Base-by-base conservation (phyloP, 1,284 basidiomycete species). In the Trichosporon ovoides region DNA sequence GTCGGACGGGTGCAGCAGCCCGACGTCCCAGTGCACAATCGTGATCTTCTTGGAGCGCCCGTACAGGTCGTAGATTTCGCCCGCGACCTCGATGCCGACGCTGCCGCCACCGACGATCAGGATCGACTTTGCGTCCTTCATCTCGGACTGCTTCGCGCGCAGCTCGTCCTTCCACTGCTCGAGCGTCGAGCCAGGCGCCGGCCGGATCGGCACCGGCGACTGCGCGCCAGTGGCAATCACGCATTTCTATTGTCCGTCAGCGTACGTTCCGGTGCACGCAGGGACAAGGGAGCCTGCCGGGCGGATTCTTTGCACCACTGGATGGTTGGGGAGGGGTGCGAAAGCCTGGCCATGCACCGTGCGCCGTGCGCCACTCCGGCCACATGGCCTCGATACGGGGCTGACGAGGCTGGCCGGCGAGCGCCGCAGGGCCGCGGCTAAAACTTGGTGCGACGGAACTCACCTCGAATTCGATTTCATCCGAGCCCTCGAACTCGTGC, bases 21-120 rank as follows among this genome's bases (percentile, higher is more conserved):
- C 62, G 2, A 62, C 36, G n/a, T 55, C 53, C 48, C 61, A 60
- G 54, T 74, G 74, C 12, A 73, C 66, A 16, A 64, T 55, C 6
- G 58, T 57, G 33, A 64, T 34, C 38, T 55, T 55, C 36, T 64
- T 72, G 16, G 59, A 55, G 11, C 71, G 72, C 43, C 43, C 43
- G 61, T 70, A 65, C 16, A 48, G 52, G 4, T 66, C 63, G 40
- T 65, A 60, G 52, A 76, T 67, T 53, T 76, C 74, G 46, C 80
- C 80, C 0, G 77, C 77, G 38, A 78, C 70, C 52, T 82, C 80
- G 33, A 81, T 67, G 2, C 80, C 80, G 7, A 78, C 77, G 2
- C 78, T 69, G 5, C 81, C 81, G 36, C 73, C 79, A 11, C 78
- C 79, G 34, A 79, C 64, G 19, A 79, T 63, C 11, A 80, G 68